Evolutionary conservation across 2,329 filamentous ascomycete species (phyloP).

Genomic region (Colletotrichum somersetense): DNA sequence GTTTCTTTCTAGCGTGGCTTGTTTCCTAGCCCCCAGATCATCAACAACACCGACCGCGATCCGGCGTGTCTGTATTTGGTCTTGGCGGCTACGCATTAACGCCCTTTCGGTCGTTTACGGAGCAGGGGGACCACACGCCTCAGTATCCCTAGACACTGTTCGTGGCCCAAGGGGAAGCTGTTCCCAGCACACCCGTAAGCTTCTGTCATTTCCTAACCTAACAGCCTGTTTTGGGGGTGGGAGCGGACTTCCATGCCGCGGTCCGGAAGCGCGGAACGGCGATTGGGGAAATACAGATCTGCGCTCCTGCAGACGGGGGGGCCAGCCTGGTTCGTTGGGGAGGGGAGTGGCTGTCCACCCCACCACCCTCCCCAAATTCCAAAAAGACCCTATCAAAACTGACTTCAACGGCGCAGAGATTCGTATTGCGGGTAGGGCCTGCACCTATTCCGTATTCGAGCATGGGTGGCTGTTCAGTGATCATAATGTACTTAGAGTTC

Average conservation of each 20-base stretch:
- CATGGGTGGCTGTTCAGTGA: not conserved
- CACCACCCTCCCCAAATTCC: too few relatives aligned
- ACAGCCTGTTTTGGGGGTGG: not conserved
- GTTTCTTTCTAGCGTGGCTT: not conserved
- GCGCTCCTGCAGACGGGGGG: constrained; percentile 6
- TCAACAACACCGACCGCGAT: not conserved
- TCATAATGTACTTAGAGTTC: not conserved
- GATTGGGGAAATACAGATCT: constrained; percentile 18
- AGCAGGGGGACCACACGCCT: not conserved
- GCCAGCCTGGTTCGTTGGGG: not conserved
- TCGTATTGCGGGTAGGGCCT: not conserved
- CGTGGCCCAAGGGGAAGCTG: not conserved
- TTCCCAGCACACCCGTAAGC: not conserved
- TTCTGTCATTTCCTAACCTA: not conserved
- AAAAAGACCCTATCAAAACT: not conserved
- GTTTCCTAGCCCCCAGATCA: not conserved
- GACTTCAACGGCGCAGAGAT: not conserved
- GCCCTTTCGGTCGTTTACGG: not conserved
- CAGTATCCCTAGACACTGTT: not conserved
- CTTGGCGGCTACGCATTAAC: not conserved
- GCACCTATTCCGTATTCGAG: not conserved
- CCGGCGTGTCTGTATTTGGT: not conserved
- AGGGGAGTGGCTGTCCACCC: too few relatives aligned
- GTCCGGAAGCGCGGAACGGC: not conserved
- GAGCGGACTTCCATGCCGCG: not conserved